These are phyloP conservation scores for Arxiozyma heterogenica DNA, from an alignment of 1,139 yeast species.

Conservation along the genomic window DNA sequence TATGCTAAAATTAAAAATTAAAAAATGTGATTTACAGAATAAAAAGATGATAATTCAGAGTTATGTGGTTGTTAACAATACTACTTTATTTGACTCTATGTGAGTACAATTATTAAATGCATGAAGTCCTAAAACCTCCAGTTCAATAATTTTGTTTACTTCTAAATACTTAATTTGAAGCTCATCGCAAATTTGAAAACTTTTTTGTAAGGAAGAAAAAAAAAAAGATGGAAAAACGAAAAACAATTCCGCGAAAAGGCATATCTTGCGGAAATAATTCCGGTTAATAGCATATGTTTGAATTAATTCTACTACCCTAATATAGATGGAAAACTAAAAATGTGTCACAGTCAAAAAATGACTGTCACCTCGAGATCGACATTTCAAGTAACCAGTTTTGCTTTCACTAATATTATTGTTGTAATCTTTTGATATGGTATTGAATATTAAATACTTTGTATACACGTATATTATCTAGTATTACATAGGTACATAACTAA, in stretches of 20 bases:
- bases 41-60: too few species aligned
- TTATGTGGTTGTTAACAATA: too few species aligned
- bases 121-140: too few species aligned
- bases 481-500: neutral
- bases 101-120: too few species aligned
- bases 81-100: too few species aligned
- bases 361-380: neutral
- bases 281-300: neutral
- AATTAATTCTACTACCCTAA: too few species aligned
- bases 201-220: neutral
- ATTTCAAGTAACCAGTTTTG: too few species aligned
- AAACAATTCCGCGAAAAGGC: neutral
- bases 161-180: neutral
- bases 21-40: too few species aligned
- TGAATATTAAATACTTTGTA: neutral
- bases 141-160: neutral
- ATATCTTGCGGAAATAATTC: neutral
- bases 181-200: neutral
- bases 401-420: too few species aligned
- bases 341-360: neutral
- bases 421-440: neutral
- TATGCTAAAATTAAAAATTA: too few species aligned
- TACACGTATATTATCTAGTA: too few species aligned
- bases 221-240: too few species aligned
- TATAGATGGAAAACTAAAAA: neutral